Evolutionary conservation across 1,139 yeast genomes (phyloP), one percentile per base, ranked within the genome.

Genomic region (Hanseniaspora uvarum): DNA sequence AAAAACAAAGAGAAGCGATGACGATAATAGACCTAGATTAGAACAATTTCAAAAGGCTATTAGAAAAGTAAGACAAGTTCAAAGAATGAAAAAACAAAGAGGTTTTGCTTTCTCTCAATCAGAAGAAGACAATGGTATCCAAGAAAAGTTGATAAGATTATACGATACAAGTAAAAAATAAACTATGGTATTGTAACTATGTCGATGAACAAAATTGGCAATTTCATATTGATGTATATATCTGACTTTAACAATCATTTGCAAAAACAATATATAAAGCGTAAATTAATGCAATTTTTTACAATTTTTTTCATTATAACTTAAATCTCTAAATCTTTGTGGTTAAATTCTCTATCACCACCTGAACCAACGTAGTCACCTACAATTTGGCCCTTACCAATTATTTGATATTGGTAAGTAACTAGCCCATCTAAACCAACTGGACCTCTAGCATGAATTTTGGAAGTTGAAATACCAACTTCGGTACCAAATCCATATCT

Each of bases 41-140:
- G 95, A 88, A 61, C 95, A 89, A 60, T 94, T 94, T 74, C 98
- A 94, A 68, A 88, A 86, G 69, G 96, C 98, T 6, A 92, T 94
- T 57, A 78, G 97, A 65, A 92, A 89, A 66, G 97, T 92, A 41
- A 83, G 99, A 68, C 98, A 94, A 68, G 97, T 94, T 37, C 96
- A 92, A 68, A 79, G 99, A 68, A 89, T 92, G 84, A 86, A 94
- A 66, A 94, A 92, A 65, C 98, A 92, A 71, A 83, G 98, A 70
- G 98, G 98, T 19, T 94, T 87, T 75, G 99, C 99, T 1, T 94
- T 92, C 64, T 88, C 97, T 3, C 98, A 92, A 69, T 92, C 86
- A 52, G 96, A 88, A 61, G 94, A 86, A 61, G 33, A 41, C 19
- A 50, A 40, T 43, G 84, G 81, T 62, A 95, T 95, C 49, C 97